phyloP scores from a whole-genome alignment of 345 rosid genomes.

The Jatropha curcas region DNA sequence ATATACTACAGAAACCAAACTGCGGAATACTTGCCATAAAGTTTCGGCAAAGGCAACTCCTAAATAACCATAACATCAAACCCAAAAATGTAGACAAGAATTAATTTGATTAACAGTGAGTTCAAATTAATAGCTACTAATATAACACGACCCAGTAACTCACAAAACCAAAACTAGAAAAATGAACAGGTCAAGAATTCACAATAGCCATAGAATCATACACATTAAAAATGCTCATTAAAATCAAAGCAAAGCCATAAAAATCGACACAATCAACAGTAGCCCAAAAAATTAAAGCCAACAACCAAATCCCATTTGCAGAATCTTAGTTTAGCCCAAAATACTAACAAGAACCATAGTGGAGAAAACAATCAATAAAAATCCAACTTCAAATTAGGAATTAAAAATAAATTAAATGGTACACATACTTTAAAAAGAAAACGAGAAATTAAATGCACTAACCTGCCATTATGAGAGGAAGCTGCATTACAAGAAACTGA shows the following conservation, averaged over 20 bases:
- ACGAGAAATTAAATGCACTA: conserved; percentile 21
- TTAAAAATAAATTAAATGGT: neutral
- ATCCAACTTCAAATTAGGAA: neutral
- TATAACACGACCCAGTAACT: neutral
- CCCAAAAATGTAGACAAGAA: neutral
- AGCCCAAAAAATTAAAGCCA: conserved; percentile 1
- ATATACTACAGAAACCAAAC: neutral
- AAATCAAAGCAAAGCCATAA: neutral
- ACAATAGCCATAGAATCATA: neutral
- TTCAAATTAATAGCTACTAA: neutral
- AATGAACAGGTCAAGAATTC: neutral
- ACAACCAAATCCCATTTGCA: conserved; percentile 7
- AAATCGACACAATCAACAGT: neutral
- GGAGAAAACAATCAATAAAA: neutral
- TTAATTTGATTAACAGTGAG: neutral
- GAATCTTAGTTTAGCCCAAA: conserved; percentile 4
- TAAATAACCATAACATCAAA: neutral
- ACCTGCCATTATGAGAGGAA: conserved; percentile 56
- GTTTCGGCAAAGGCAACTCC: neutral
- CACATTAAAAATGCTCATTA: neutral
- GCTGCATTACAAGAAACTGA: conserved; percentile 46
- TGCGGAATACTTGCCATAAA: neutral
- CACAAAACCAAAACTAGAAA: neutral
- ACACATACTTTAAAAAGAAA: neutral
- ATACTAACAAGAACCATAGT: neutral